These are phyloP conservation scores for Pholiota molesta DNA, from an alignment of 768 basidiomycete genomes.

Conservation along the genomic window DNA sequence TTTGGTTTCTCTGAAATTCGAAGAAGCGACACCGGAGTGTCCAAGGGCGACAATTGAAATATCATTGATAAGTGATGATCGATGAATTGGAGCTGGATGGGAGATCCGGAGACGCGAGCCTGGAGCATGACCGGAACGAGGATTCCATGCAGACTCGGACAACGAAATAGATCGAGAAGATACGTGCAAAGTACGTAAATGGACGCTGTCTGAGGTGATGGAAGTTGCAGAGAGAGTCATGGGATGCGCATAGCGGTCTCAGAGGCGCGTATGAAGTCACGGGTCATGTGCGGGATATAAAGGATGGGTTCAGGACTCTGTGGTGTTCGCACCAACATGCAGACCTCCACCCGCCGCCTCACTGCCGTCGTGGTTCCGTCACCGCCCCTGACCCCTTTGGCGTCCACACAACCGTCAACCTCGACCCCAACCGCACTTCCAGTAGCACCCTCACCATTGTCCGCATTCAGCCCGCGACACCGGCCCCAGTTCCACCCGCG, in stretches of 20 bases:
- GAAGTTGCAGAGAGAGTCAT: not conserved
- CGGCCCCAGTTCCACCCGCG: slow-evolving; percentile 29
- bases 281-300: not conserved
- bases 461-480: slow-evolving; percentile 47
- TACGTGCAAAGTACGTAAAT: not conserved
- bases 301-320: not conserved
- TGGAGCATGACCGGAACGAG: not conserved
- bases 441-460: slow-evolving; percentile 77
- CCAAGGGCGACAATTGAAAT: not conserved
- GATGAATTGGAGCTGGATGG: not conserved
- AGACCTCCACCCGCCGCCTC: slow-evolving; percentile 32
- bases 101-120: not conserved
- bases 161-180: not conserved
- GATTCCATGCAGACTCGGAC: not conserved
- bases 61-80: not conserved
- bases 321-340: slow-evolving; percentile 12
- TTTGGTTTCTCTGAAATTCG: too few species aligned
- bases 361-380: slow-evolving; percentile 67
- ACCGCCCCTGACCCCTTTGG: slow-evolving; percentile 73
- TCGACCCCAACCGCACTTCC: slow-evolving; percentile 54
- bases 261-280: not conserved
- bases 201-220: not conserved
- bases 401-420: slow-evolving; percentile 52
- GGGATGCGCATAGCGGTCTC: not conserved
- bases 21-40: too few species aligned